Conservation (phyloP, 2,329 filamentous ascomycete species). For the Trichoderma oligosporum region DNA sequence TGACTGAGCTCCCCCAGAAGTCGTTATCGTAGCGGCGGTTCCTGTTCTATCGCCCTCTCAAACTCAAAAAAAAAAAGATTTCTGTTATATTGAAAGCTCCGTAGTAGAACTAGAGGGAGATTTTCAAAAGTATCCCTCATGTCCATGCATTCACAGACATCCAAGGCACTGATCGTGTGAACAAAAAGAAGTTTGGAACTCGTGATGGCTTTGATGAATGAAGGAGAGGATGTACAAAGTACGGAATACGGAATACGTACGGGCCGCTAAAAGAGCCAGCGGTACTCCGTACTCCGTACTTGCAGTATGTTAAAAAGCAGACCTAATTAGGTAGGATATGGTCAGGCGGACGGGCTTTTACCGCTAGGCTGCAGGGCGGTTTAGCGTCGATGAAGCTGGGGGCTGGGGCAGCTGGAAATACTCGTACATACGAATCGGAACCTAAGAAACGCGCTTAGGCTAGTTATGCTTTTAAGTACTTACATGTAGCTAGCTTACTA, state of each 20-base stretch:
- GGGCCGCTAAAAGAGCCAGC: not conserved
- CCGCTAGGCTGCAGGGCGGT: slow-evolving; percentile 8
- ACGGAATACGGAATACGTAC: not conserved
- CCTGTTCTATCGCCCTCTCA: not conserved
- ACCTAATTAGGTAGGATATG: no score
- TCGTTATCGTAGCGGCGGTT: not conserved
- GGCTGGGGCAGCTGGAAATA: not conserved
- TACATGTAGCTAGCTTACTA: no score
- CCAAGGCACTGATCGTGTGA: slow-evolving; percentile 8
- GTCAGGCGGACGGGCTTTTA: slow-evolving; percentile 4
- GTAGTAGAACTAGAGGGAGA: not conserved
- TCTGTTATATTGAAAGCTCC: no score
- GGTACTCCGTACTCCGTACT: no score
- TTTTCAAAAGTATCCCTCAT: not conserved
- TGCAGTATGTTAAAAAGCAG: no score
- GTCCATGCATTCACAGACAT: not conserved
- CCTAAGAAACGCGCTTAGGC: no score
- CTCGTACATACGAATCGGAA: not conserved
- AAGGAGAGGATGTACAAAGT: not conserved
- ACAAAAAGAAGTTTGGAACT: not conserved
- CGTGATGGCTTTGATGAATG: slow-evolving; percentile 1
- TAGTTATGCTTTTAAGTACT: not conserved
- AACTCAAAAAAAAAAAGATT: no score
- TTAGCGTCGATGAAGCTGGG: slow-evolving; percentile 1
- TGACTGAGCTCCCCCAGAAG: no score